Conservation (phyloP, 176 grass and related monocot genomes). For the Stipa capillata region DNA sequence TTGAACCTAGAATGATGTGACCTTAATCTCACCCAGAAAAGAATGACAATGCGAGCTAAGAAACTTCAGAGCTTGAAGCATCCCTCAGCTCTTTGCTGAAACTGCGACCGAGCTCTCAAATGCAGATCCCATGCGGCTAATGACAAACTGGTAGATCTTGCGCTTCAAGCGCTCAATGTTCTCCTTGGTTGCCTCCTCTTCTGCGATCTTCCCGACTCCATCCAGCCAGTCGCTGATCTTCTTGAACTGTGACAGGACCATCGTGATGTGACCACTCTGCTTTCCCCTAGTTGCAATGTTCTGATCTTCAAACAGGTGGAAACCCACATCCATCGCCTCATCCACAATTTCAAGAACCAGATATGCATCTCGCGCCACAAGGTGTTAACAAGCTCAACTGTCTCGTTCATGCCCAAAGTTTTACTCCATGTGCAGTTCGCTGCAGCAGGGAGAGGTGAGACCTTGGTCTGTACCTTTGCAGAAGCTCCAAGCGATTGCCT, state of each 20-base stretch:
- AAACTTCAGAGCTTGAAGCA: conserved; percentile 14
- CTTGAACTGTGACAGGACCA: conserved; percentile 75
- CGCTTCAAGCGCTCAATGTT: conserved; percentile 60
- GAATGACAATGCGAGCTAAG: background rate
- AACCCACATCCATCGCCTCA: conserved; percentile 69
- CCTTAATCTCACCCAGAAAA: background rate
- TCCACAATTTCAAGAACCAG: conserved; percentile 88
- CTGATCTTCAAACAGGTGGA: conserved; percentile 52
- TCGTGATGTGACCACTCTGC: conserved; percentile 42
- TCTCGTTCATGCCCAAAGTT: conserved; percentile 39
- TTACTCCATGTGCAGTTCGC: conserved; percentile 43
- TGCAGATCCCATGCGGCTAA: conserved; percentile 69
- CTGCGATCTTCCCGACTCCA: conserved; percentile 38
- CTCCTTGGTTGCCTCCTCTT: conserved; percentile 54
- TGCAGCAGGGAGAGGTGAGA: background rate
- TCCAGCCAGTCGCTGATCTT: conserved; percentile 92
- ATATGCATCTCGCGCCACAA: conserved; percentile 51
- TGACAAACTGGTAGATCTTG: conserved; percentile 90
- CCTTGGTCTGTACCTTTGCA: conserved; percentile 35
- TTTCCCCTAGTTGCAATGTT: conserved; percentile 27
- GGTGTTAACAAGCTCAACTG: conserved; percentile 27
- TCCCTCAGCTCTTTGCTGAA: conserved; percentile 7
- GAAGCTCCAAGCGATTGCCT: conserved; percentile 30
- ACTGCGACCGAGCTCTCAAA: conserved; percentile 54
- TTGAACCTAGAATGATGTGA: background rate